phyloP scores from a whole-genome alignment of 139 green algal species.

The Volvox reticuliferus region DNA sequence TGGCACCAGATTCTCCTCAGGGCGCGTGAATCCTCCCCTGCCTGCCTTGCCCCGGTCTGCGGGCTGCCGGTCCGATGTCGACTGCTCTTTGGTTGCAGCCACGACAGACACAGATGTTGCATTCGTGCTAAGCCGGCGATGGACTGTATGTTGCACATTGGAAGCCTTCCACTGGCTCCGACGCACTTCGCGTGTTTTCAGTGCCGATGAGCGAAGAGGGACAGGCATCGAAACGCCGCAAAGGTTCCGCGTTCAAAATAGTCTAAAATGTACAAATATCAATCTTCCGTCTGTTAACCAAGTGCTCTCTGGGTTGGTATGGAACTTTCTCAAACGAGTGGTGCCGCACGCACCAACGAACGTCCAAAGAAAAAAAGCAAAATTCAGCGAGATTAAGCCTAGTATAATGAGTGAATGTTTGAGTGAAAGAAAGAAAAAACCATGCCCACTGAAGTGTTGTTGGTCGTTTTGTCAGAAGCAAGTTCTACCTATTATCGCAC shows the following conservation, averaged over 20 bases:
- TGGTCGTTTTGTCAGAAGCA: no score
- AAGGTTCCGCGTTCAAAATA: neutral
- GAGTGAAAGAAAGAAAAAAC: no score
- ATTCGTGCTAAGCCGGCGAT: neutral
- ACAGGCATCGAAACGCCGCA: neutral
- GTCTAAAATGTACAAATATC: neutral
- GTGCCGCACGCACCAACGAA: no score
- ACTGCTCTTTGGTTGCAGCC: neutral
- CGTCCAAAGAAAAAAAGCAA: no score
- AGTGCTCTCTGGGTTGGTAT: no score
- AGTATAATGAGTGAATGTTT: no score
- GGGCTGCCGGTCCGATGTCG: neutral
- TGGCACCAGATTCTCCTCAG: slow-evolving; percentile 1
- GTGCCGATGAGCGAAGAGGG: neutral
- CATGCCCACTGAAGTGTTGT: no score
- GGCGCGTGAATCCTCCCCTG: neutral
- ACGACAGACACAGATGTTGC: neutral
- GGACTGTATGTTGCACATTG: neutral
- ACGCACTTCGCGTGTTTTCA: neutral
- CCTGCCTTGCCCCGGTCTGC: neutral
- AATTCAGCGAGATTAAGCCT: no score
- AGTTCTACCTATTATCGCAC: no score
- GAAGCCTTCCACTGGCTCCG: neutral
- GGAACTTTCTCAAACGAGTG: no score
- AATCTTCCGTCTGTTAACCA: no score